Evolutionary conservation across 208 protist species (phyloP).

Genomic region (Porcisia hertigi): DNA sequence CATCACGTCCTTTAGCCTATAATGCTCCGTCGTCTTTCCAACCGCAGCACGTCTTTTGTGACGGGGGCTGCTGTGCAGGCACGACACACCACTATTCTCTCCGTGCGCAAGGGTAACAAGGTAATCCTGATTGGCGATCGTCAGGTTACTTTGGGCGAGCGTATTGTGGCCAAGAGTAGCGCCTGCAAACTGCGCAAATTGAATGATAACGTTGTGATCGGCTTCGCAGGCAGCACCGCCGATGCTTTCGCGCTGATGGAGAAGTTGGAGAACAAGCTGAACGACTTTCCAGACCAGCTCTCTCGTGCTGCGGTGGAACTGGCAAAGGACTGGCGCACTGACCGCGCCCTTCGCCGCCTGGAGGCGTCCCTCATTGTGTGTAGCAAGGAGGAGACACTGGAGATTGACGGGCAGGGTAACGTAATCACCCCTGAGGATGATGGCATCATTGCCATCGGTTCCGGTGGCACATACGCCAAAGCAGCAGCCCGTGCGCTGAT

Average conservation of each 20-base stretch:
- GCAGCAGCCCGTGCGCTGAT: conserved; percentile 93
- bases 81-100: conserved; percentile 93
- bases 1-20: background rate
- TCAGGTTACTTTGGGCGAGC: conserved; percentile 94
- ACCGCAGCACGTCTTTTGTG: conserved; percentile 43
- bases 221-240: conserved; percentile 94
- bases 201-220: conserved; percentile 85
- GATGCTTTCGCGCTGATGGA: conserved; percentile 97
- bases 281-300: conserved; percentile 93
- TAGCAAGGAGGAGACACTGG: conserved; percentile 87
- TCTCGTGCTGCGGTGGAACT: conserved; percentile 93
- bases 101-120: conserved; percentile 90
- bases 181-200: conserved; percentile 84
- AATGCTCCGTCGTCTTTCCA: conserved; percentile 52
- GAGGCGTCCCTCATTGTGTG: conserved; percentile 95
- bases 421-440: conserved; percentile 95
- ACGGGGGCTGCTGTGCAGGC: conserved; percentile 44
- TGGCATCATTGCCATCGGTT: conserved; percentile 94
- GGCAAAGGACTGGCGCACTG: conserved; percentile 96
- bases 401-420: conserved; percentile 95
- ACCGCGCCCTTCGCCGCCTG: conserved; percentile 92
- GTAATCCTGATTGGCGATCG: conserved; percentile 94
- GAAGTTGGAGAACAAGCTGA: conserved; percentile 93
- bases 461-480: conserved; percentile 93
- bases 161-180: conserved; percentile 89